A percentile compares a stretch with the other conserved stretches of the same genome.
Evolutionary conservation across 2,329 filamentous ascomycete genomes (phyloP).

Genomic region (Aspergillus tanneri): DNA sequence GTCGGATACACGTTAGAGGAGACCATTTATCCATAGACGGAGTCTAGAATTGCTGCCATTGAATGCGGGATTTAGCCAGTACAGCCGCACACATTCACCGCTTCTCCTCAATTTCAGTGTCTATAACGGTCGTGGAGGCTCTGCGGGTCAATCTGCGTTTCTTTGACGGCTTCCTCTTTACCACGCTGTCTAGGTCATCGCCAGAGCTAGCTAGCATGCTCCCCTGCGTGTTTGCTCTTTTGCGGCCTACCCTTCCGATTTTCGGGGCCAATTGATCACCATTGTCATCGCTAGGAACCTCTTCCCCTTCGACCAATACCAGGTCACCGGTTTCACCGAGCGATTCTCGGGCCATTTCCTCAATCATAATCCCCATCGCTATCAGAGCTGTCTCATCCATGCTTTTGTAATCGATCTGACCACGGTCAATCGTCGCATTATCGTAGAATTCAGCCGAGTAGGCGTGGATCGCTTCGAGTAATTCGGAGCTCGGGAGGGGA

Average conservation of each 20-base stretch:
- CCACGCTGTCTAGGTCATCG: conserved; percentile 22
- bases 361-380: conserved; percentile 59
- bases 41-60: background rate
- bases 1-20: background rate
- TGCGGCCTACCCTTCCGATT: conserved; percentile 16
- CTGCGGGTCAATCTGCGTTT: conserved; percentile 24
- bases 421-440: conserved; percentile 32
- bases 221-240: conserved; percentile 23
- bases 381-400: conserved; percentile 64
- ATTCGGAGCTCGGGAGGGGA: conserved; percentile 55
- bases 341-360: conserved; percentile 54
- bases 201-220: conserved; percentile 24
- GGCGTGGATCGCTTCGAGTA: conserved; percentile 57
- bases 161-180: conserved; percentile 25
- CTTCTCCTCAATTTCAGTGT: conserved; percentile 22
- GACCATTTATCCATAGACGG: background rate
- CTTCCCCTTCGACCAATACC: conserved; percentile 54
- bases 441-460: conserved; percentile 59
- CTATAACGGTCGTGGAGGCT: conserved; percentile 23
- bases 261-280: conserved; percentile 9
- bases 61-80: background rate
- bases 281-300: conserved; percentile 24
- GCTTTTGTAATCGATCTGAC: conserved; percentile 48
- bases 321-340: conserved; percentile 60
- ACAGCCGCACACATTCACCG: too few species aligned